Evolutionary conservation across 2,329 filamentous ascomycete genomes (phyloP).

Genomic region (Penicillium griseofulvum): DNA sequence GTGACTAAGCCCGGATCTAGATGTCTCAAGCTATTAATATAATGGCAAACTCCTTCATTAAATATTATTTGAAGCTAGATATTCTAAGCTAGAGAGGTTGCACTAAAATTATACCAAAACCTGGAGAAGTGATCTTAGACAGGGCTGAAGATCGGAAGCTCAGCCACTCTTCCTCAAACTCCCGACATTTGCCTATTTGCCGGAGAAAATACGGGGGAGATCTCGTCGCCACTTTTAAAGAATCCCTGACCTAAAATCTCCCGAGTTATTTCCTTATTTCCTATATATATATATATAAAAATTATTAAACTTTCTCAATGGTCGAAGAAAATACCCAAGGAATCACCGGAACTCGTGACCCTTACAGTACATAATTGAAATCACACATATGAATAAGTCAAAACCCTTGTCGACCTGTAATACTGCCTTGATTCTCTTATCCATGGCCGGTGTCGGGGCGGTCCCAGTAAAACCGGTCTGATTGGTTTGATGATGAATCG

Average conservation of each 20-base stretch:
- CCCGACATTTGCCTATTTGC: conserved; percentile 31
- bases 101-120: conserved; percentile 2
- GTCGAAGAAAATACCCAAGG: not conserved
- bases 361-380: conserved; percentile 9
- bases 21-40: conserved; percentile 19
- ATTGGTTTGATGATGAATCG: conserved; percentile 9
- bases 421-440: conserved; percentile 11
- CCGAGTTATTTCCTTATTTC: too few species aligned
- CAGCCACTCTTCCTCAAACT: conserved; percentile 33
- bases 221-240: conserved; percentile 23
- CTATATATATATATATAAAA: too few species aligned
- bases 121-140: conserved; percentile 13
- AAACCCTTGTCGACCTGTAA: conserved; percentile 11
- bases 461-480: conserved; percentile 4
- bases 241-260: conserved; percentile 15
- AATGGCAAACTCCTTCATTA: not conserved
- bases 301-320: too few species aligned
- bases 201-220: conserved; percentile 23
- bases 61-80: too few species aligned
- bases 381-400: conserved; percentile 8
- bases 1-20: conserved; percentile 10
- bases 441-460: conserved; percentile 29
- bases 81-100: not conserved
- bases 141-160: conserved; percentile 24
- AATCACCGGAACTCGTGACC: not conserved